Conservation (phyloP, 2,329 filamentous ascomycete species). For the Colletotrichum somersetense region DNA sequence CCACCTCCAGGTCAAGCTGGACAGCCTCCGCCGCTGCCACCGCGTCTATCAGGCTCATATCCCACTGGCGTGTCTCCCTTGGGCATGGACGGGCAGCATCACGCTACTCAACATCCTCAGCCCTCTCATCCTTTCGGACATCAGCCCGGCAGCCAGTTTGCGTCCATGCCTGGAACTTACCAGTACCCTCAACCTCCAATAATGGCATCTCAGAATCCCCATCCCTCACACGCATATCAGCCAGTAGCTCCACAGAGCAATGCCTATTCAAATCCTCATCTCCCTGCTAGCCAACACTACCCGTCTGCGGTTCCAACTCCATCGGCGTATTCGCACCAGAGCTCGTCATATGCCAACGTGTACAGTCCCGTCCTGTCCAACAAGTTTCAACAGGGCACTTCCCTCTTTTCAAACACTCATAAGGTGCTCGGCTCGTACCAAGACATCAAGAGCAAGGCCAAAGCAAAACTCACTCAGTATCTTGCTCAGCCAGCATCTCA, state of each 20-base stretch:
- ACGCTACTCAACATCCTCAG: not conserved
- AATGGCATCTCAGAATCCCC: not conserved
- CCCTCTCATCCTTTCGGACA: not conserved
- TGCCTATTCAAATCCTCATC: not conserved
- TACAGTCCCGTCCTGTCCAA: not conserved
- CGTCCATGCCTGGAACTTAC: not conserved
- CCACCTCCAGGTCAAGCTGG: conserved; percentile 24
- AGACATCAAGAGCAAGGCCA: conserved; percentile 8
- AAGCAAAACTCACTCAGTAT: conserved; percentile 11
- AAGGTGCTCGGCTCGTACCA: conserved; percentile 21
- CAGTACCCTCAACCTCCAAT: not conserved
- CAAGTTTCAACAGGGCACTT: not conserved
- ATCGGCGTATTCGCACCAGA: not conserved
- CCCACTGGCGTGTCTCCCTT: not conserved
- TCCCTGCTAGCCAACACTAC: not conserved
- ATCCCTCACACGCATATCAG: not conserved
- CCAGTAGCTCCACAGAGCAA: not conserved
- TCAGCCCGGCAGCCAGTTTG: not conserved
- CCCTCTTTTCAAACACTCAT: conserved; percentile 6
- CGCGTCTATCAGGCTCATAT: not conserved
- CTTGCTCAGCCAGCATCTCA: not conserved
- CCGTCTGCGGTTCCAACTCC: not conserved
- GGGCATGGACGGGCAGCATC: not conserved
- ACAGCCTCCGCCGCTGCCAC: conserved; percentile 21
- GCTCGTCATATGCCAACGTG: not conserved